Base-by-base conservation (phyloP, 805 yeast genomes). In the Yarrowia porcina region DNA sequence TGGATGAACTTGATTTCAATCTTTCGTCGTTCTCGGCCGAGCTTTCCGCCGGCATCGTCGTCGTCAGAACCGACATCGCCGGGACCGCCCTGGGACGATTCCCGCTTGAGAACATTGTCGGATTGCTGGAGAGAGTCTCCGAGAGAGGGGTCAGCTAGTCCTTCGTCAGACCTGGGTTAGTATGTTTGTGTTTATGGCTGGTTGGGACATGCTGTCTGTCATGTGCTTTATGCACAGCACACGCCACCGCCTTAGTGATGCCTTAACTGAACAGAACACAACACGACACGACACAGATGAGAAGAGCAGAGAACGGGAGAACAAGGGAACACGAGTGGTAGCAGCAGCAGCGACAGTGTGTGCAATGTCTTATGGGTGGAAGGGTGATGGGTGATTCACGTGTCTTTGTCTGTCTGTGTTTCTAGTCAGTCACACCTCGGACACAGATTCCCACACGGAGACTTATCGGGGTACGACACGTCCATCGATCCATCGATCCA, bases 1-100 rank as follows among this genome's bases (percentile, higher is more conserved):
- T 93, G 97, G 72, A 94, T 94, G 73, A 94, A 94, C 79, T 90
- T 90, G 75, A 94, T 94, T 76, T 94, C 99, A 71, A 93, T 93
- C 77, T 93, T 93, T 80, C 99, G 83, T 73, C 89, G 79, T 73
- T 85, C 89, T 67, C 85, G 79, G 39, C 73, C 74, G 65, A 76
- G 72, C 41, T 71, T 66, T 32, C 75, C 71, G 57, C 75, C 79
- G 39, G 79, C 83, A 28, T 81, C 84, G 54, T 81, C 82, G 56
- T 79, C 82, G 41, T 77, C 82, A 12, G 59, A 52, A 5, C 44
- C 59, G 13, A 49, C 56, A 12, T 74, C 74, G 35, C 72, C 77
- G 27, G 65, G 65, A 30, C 64, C 70, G 20, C 61, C 61, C 38
- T 56, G 61, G 36, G 49, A 39, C 15, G 61, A 30, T 28, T 56